Evolutionary conservation across 768 basidiomycete genomes (phyloP), one percentile per base, ranked within the genome.

Genomic region (Psilocybe cyanescens): DNA sequence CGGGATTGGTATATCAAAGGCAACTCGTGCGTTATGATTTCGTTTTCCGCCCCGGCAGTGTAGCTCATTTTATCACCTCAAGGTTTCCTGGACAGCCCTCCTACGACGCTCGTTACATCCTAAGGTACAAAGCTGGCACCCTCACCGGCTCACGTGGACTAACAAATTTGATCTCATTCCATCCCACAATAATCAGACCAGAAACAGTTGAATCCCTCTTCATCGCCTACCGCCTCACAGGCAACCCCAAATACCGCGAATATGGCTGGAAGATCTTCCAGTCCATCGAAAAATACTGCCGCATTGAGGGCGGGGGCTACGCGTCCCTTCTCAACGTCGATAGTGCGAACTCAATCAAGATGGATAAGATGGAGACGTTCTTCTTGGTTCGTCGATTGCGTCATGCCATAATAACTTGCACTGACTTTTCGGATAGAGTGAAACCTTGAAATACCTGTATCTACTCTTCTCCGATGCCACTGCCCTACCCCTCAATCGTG

Each of bases 341-440:
- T 69, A 81, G 85, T 63, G 78, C 88, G 12, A 86, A 87, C 0
- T 86, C 80, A 5, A 77, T 78, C 66, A 78, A 83, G 56, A 88
- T 94, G 60, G 94, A 98, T 72, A 91, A 90, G 71, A 98, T 99
- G 96, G 96, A 97, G 76, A 95, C 96, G 7, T 98, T 97, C 78
- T 85, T 96, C 77, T 78, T 98, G 80, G 94, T 94, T 63, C 31
- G 86, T 65, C 24, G 24, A 2, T 24, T 24, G 24, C 24, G 2
- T 24, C 24, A 24, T 58, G n/a, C 28, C 28, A 17, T 31, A 19
- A 17, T 11, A 41, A 54, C 3, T 47, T 24, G 4, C 52, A 19
- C 33, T 48, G n/a, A 11, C 5, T 35, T 57, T 30, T 49, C 24
- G 24, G 53, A 37, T 70, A 94, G 94, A 91, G 91, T 65, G 93